Evolutionary conservation across 495 filamentous ascomycete species (phyloP), one percentile per base, ranked within the genome.

Genomic region (Daldinia caldariorum): DNA sequence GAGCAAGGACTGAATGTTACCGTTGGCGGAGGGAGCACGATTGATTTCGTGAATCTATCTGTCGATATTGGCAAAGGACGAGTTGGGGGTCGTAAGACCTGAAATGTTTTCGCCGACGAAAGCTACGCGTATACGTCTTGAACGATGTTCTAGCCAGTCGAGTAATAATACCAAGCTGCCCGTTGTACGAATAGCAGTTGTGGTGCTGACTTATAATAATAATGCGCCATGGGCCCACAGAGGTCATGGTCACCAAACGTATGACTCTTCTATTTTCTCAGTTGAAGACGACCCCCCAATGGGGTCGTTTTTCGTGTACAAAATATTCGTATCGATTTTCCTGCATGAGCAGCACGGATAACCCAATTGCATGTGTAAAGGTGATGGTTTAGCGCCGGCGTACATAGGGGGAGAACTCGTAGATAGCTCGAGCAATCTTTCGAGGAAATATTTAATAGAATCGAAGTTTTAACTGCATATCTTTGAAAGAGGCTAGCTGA

Each of bases 41-140:
- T 87, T 29, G 76, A 88, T 72, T 65, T 88, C 39, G 77, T 86
- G 10, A 72, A 75, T 29, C 78, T 82, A 12, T 71, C 61, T 31
- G 60, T 83, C 5, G 75, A 83, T 58, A 66, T 83, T 16, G 80
- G 82, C 26, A 26, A 47, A n/a, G 77, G 77, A 26, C 64, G 39
- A 22, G 72, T 75, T 26, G 72, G 78, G 4, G 67, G 67, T 34
- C 63, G 56, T n/a, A 55, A 43, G 10, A 45, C 58, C 20, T 74
- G 49, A 73, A 12, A 1, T 29, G 14, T 22, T 41, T 18, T 50
- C 31, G 9, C 31, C 43, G 20, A 13, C n/a, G 8, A 31, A 50
- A 26, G 32, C 35, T 51, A 20, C 6, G 58, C 58, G 20, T 43
- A 29, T 60, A 63, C 26, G 47, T 61, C 29, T 55, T 59, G 26